Evolutionary conservation across 2,329 filamentous ascomycete genomes (phyloP).

Genomic region (Aspergillus ochraceoroseus): DNA sequence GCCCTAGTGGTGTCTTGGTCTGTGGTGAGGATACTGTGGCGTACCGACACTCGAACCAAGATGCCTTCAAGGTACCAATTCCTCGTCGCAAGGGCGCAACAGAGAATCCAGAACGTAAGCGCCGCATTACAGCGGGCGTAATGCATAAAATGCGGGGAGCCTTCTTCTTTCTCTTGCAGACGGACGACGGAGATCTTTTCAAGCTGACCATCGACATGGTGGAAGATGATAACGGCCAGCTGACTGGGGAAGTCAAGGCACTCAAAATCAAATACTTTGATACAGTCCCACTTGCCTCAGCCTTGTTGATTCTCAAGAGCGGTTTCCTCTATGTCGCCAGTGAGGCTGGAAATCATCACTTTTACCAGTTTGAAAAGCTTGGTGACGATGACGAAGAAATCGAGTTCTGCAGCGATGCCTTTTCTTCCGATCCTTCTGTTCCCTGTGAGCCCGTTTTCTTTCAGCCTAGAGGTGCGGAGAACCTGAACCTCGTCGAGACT

Average conservation of each 20-base stretch:
- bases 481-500: slow-evolving; percentile 76
- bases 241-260: slow-evolving; percentile 73
- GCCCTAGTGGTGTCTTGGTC: slow-evolving; percentile 89
- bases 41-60: slow-evolving; percentile 94
- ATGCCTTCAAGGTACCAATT: slow-evolving; percentile 81
- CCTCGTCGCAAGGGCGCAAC: slow-evolving; percentile 80
- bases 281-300: slow-evolving; percentile 82
- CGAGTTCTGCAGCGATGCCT: slow-evolving; percentile 79
- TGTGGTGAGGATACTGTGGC: slow-evolving; percentile 93
- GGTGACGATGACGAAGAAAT: slow-evolving; percentile 90
- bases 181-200: slow-evolving; percentile 96
- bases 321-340: slow-evolving; percentile 91
- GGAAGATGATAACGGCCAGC: slow-evolving; percentile 69
- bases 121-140: slow-evolving; percentile 81
- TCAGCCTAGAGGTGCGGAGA: slow-evolving; percentile 70
- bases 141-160: slow-evolving; percentile 96
- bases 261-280: slow-evolving; percentile 98
- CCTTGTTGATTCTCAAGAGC: slow-evolving; percentile 86
- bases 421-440: slow-evolving; percentile 67
- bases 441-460: slow-evolving; percentile 79
- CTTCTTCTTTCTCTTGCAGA: slow-evolving; percentile 95
- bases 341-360: slow-evolving; percentile 87
- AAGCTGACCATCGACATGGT: slow-evolving; percentile 91
- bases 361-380: slow-evolving; percentile 96
- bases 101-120: slow-evolving; percentile 87